Evolutionary conservation across 2,329 filamentous ascomycete genomes (phyloP).

Genomic region (Ophiostoma perfectum): DNA sequence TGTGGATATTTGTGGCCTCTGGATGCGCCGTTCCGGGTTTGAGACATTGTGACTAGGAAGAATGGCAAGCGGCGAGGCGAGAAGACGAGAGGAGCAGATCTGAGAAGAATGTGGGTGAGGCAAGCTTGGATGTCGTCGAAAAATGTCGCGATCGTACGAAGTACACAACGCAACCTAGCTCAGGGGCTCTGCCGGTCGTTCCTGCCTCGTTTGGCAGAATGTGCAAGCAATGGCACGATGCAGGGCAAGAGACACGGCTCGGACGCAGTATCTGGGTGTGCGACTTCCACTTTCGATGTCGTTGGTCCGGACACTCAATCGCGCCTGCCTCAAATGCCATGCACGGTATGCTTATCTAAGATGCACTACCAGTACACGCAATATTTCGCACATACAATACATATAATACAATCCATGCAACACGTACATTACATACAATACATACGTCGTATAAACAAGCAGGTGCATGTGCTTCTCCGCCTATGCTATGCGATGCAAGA

Average conservation of each 20-base stretch:
- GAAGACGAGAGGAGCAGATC: neutral
- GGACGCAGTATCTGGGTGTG: neutral
- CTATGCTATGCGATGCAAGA: conserved; percentile 16
- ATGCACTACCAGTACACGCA: too few species aligned
- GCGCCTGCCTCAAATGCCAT: neutral
- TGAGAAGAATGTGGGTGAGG: neutral
- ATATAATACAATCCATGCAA: neutral
- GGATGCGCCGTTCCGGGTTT: conserved; percentile 18
- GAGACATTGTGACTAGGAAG: neutral
- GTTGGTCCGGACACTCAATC: neutral
- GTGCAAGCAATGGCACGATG: neutral
- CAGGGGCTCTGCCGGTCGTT: conserved; percentile 3
- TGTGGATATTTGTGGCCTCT: conserved; percentile 19
- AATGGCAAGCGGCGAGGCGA: neutral
- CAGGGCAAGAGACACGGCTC: neutral
- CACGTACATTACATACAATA: neutral
- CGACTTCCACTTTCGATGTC: neutral
- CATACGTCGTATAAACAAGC: neutral
- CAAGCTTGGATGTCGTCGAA: neutral
- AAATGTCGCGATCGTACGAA: neutral
- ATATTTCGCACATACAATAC: neutral
- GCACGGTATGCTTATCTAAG: too few species aligned
- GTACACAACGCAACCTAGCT: neutral
- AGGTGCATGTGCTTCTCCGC: conserved; percentile 15
- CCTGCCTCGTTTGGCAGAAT: conserved; percentile 14